A percentile compares a stretch with the other conserved stretches of the same genome.
Conservation (phyloP, 2,329 filamentous ascomycete genomes). For the Colletotrichum nymphaeae region DNA sequence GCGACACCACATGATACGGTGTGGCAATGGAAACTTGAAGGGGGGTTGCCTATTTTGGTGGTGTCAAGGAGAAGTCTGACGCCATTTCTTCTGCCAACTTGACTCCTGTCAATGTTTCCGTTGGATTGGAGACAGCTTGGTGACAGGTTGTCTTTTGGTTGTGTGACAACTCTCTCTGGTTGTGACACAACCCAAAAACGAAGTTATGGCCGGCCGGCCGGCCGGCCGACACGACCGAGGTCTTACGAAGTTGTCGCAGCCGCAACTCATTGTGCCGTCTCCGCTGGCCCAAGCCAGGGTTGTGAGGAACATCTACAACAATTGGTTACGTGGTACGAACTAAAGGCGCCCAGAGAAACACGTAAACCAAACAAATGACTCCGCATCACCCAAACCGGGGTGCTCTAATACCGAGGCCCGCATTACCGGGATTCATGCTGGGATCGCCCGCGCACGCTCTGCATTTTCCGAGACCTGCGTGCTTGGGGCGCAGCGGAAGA, state of each 20-base stretch:
- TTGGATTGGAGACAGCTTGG: constrained; percentile 20
- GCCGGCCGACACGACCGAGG: neutral
- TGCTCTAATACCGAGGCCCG: constrained; percentile 27
- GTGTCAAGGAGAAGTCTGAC: constrained; percentile 24
- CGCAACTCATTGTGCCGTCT: neutral
- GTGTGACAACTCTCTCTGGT: constrained; percentile 6
- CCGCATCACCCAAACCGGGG: constrained; percentile 1
- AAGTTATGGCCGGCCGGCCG: neutral
- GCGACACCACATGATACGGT: constrained; percentile 29
- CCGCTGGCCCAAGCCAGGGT: neutral
- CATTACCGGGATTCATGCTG: constrained; percentile 22
- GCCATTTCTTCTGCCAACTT: constrained; percentile 17
- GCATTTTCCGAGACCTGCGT: constrained; percentile 34
- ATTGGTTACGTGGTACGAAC: neutral
- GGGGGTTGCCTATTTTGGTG: constrained; percentile 18
- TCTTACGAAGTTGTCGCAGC: neutral
- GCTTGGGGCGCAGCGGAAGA: constrained; percentile 15
- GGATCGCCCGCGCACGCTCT: constrained; percentile 16
- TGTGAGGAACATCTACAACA: neutral
- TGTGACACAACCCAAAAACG: constrained; percentile 2
- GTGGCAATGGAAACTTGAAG: constrained; percentile 2
- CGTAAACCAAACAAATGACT: constrained; percentile 6
- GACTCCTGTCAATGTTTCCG: constrained; percentile 23
- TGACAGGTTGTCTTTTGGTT: constrained; percentile 18
- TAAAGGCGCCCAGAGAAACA: neutral